Evolutionary conservation across 495 filamentous ascomycete genomes (phyloP).

Genomic region (Echria macrotheca): DNA sequence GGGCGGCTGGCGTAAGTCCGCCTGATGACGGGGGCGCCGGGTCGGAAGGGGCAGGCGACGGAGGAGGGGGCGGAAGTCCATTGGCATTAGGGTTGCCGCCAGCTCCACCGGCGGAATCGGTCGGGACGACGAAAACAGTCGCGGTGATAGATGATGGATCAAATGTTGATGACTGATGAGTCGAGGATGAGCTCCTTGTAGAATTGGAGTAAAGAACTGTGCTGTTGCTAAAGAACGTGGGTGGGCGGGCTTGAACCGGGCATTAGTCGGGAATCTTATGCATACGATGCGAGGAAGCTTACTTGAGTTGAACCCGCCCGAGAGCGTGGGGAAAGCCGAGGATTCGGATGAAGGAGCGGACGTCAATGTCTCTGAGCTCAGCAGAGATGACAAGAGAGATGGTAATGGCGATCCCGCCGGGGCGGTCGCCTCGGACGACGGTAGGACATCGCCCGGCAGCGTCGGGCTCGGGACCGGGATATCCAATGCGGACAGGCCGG

Average conservation of each 20-base stretch:
- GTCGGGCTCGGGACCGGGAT: constrained; percentile 24
- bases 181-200: constrained; percentile 25
- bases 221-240: constrained; percentile 37
- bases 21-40: constrained; percentile 8
- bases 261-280: too few species aligned
- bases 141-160: constrained; percentile 18
- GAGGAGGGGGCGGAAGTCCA: background rate
- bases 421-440: constrained; percentile 20
- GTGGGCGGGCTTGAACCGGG: constrained; percentile 24
- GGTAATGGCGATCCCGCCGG: constrained; percentile 11
- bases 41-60: background rate
- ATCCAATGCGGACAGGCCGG: constrained; percentile 13
- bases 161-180: constrained; percentile 19
- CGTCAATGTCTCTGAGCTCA: constrained; percentile 30
- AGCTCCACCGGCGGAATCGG: constrained; percentile 11
- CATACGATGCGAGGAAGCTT: too few species aligned
- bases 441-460: constrained; percentile 20
- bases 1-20: constrained; percentile 27
- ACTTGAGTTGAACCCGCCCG: constrained; percentile 39
- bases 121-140: constrained; percentile 1
- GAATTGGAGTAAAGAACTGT: constrained; percentile 27
- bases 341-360: constrained; percentile 45
- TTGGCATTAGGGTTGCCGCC: constrained; percentile 5
- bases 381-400: constrained; percentile 15
- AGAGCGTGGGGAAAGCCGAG: constrained; percentile 38